Conservation (phyloP, 805 yeast genomes). For the Blastobotrys terrestris region DNA sequence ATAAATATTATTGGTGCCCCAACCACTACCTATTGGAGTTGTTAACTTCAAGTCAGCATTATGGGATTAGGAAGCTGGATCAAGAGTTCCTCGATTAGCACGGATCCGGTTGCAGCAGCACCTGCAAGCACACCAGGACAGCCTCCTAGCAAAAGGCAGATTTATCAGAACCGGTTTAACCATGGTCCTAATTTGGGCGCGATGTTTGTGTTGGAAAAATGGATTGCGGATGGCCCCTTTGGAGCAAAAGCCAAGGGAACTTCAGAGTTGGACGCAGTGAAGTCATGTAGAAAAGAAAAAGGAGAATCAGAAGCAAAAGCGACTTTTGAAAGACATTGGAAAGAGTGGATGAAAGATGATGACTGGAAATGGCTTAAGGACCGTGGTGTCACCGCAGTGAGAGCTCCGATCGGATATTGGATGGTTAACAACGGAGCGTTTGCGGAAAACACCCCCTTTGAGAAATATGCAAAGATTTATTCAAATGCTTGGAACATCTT, state of each 20-base stretch:
- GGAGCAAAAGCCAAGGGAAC: constrained; percentile 44
- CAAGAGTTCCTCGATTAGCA: constrained; percentile 11
- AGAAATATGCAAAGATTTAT: constrained; percentile 49
- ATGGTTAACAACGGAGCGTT: constrained; percentile 60
- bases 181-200: constrained; percentile 86
- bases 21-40: neutral
- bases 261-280: constrained; percentile 71
- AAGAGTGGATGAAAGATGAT: constrained; percentile 48
- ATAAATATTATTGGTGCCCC: neutral
- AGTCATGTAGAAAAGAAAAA: constrained; percentile 38
- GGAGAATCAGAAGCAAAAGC: constrained; percentile 51
- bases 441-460: constrained; percentile 58
- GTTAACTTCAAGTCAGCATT: neutral
- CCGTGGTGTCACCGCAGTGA: constrained; percentile 67
- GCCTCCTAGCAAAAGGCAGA: constrained; percentile 30
- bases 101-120: constrained; percentile 19
- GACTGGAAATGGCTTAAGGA: constrained; percentile 76
- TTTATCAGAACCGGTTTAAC: constrained; percentile 38
- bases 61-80: constrained; percentile 26
- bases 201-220: constrained; percentile 71
- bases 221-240: constrained; percentile 44
- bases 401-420: constrained; percentile 94
- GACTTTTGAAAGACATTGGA: constrained; percentile 59
- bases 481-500: constrained; percentile 65
- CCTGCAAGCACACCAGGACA: constrained; percentile 27